Evolutionary conservation across 805 yeast species (phyloP).

Genomic region (Wickerhamia fluorescens): DNA sequence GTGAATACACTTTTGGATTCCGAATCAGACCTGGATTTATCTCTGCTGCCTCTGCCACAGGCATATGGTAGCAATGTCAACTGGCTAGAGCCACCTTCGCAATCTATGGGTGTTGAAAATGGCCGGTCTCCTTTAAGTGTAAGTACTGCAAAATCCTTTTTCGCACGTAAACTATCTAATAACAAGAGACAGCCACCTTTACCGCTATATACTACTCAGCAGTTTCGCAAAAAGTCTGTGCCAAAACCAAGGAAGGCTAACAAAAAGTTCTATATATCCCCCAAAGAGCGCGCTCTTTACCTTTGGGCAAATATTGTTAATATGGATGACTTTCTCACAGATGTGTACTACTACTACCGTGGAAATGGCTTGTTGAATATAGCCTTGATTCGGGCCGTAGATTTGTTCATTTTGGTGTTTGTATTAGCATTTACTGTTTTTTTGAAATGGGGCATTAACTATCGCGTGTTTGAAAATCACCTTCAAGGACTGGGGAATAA

Average conservation of each 20-base stretch:
- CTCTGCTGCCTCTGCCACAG: slow-evolving; percentile 16
- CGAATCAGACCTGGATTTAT: slow-evolving; percentile 29
- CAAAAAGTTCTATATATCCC: slow-evolving; percentile 24
- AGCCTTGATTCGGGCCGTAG: slow-evolving; percentile 56
- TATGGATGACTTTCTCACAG: slow-evolving; percentile 77
- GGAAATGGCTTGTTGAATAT: slow-evolving; percentile 84
- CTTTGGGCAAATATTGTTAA: slow-evolving; percentile 95
- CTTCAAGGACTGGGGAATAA: slow-evolving; percentile 10
- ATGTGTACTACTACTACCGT: slow-evolving; percentile 74
- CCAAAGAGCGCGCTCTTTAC: slow-evolving; percentile 77
- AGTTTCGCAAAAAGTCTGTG: neutral
- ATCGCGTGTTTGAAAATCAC: slow-evolving; percentile 22
- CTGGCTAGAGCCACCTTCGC: slow-evolving; percentile 3
- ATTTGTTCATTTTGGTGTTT: slow-evolving; percentile 68
- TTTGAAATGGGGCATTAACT: slow-evolving; percentile 76
- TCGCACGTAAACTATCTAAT: neutral
- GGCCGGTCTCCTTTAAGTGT: too few species aligned
- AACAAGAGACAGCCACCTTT: slow-evolving; percentile 4
- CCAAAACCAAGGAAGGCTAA: slow-evolving; percentile 3
- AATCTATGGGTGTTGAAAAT: too few species aligned
- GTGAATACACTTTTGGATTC: slow-evolving; percentile 18
- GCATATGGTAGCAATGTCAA: slow-evolving; percentile 4
- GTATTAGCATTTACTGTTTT: slow-evolving; percentile 74
- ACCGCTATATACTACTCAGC: slow-evolving; percentile 11
- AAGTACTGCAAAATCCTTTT: neutral